Conservation (phyloP, 352 stramenopile genomes). For the Phytophthora agathidicida region DNA sequence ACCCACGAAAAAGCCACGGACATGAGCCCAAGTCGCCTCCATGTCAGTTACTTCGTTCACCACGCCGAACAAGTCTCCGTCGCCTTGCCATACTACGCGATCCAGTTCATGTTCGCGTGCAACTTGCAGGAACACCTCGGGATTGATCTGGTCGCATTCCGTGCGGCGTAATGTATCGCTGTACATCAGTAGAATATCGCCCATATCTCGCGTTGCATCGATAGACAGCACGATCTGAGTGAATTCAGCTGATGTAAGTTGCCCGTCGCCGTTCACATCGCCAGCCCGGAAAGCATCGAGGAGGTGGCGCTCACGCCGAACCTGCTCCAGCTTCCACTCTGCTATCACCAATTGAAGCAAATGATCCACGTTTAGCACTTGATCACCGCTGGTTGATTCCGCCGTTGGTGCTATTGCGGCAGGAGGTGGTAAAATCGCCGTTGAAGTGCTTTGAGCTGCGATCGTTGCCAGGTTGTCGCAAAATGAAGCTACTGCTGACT, state of each 20-base stretch:
- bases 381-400: constrained; percentile 8
- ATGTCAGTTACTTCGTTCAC: constrained; percentile 72
- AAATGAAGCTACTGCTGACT: constrained; percentile 56
- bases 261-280: constrained; percentile 80
- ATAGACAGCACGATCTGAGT: constrained; percentile 82
- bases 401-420: not conserved
- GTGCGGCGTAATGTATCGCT: constrained; percentile 78
- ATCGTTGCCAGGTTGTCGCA: constrained; percentile 65
- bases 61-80: constrained; percentile 70
- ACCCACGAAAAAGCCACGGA: constrained; percentile 69
- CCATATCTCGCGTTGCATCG: constrained; percentile 64
- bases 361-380: constrained; percentile 72
- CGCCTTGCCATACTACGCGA: constrained; percentile 67
- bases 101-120: constrained; percentile 81
- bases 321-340: constrained; percentile 76
- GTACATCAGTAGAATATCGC: constrained; percentile 83
- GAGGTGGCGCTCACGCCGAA: constrained; percentile 68
- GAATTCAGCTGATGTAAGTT: constrained; percentile 81
- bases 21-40: constrained; percentile 61
- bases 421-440: constrained; percentile 10
- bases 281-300: constrained; percentile 77
- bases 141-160: constrained; percentile 55
- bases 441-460: constrained; percentile 48
- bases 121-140: constrained; percentile 74
- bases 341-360: constrained; percentile 67